phyloP scores from a whole-genome alignment of 116 monocot genomes.

The Posidonia oceanica region DNA sequence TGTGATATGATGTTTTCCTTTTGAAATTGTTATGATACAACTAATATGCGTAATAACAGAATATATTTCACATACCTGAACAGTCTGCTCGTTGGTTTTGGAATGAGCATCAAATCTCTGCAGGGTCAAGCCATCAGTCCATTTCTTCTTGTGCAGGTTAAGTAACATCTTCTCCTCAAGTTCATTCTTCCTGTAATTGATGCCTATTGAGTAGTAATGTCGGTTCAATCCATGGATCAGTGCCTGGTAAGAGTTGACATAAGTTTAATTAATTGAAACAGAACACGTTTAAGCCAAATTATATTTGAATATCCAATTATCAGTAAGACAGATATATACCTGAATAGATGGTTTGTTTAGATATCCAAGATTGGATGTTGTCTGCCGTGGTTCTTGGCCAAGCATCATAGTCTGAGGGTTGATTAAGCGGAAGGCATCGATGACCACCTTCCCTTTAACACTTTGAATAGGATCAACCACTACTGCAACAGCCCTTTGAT shows the following conservation, averaged over 20 bases:
- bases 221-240: constrained; percentile 87
- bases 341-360: constrained; percentile 94
- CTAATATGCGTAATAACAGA: background rate
- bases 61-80: constrained; percentile 37
- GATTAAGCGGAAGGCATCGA: constrained; percentile 94
- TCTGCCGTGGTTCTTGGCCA: constrained; percentile 93
- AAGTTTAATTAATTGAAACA: background rate
- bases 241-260: constrained; percentile 28
- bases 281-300: background rate
- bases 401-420: constrained; percentile 99
- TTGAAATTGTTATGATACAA: no score
- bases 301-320: background rate
- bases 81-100: constrained; percentile 81
- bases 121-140: constrained; percentile 81
- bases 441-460: constrained; percentile 98
- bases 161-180: constrained; percentile 95
- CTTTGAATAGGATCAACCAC: constrained; percentile 95
- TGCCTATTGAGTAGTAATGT: constrained; percentile 94
- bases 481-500: constrained; percentile 91
- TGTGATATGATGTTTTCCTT: background rate
- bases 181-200: constrained; percentile 89
- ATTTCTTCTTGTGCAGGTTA: constrained; percentile 84
- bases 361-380: constrained; percentile 86
- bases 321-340: constrained; percentile 13
- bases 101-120: constrained; percentile 70